phyloP scores from a whole-genome alignment of 768 basidiomycete species.

The Myochromella boudieri region DNA sequence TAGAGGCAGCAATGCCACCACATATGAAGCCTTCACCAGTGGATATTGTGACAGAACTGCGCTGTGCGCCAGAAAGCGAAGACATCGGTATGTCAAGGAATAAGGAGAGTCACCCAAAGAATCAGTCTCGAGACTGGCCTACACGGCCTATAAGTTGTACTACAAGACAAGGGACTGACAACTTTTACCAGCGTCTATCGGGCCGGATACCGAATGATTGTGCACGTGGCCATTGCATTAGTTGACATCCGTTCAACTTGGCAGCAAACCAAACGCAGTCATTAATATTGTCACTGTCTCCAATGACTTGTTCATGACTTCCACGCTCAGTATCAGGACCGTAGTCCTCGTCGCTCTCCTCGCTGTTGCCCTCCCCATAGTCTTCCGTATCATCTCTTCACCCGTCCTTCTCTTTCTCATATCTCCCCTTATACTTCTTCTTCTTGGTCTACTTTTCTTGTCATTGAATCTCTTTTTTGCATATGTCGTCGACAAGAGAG shows the following conservation, averaged over 20 bases:
- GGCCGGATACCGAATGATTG: too few species aligned
- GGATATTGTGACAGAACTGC: slow-evolving; percentile 42
- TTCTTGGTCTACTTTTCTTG: slow-evolving; percentile 51
- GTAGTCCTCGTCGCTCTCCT: slow-evolving; percentile 58
- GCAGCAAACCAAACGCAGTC: too few species aligned
- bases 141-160: too few species aligned
- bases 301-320: slow-evolving; percentile 28
- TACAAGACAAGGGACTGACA: too few species aligned
- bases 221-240: too few species aligned
- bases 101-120: background rate
- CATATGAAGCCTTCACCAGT: slow-evolving; percentile 83
- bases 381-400: slow-evolving; percentile 60
- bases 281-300: too few species aligned
- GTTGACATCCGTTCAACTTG: too few species aligned
- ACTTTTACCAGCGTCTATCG: too few species aligned
- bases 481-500: slow-evolving; percentile 54
- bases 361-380: slow-evolving; percentile 55
- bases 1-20: slow-evolving; percentile 89
- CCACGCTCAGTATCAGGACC: slow-evolving; percentile 46
- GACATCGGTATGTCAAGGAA: slow-evolving; percentile 12
- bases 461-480: slow-evolving; percentile 54
- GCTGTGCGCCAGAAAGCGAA: slow-evolving; percentile 7
- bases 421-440: slow-evolving; percentile 55
- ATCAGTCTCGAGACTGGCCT: background rate
- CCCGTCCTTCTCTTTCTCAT: slow-evolving; percentile 65